Evolutionary conservation across 179 eudicot genomes (phyloP).

Genomic region (Spinacia oleracea): DNA sequence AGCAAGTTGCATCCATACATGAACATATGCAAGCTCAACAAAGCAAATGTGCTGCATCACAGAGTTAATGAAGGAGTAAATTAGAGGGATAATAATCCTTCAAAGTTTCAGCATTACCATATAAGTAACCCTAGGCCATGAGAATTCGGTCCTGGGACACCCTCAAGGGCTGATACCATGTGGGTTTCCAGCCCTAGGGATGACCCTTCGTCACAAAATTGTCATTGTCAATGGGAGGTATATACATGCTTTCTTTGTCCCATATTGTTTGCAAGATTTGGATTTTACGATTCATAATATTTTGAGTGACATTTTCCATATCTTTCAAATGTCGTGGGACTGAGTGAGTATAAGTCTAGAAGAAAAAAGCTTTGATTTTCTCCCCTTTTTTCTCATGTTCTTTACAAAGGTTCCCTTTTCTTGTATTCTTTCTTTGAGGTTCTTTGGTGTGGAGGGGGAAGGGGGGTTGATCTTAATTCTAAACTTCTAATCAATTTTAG

Average conservation of each 20-base stretch:
- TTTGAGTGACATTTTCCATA: not conserved
- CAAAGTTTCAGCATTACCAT: too few species aligned
- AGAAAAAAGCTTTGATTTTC: not conserved
- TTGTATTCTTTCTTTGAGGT: not conserved
- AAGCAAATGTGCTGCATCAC: constrained; percentile 84
- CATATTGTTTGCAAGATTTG: not conserved
- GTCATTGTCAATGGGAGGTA: not conserved
- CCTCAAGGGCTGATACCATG: not conserved
- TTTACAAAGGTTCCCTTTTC: not conserved
- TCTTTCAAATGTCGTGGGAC: not conserved
- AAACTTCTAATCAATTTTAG: too few species aligned
- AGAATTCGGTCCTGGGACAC: not conserved
- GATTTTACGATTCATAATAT: not conserved
- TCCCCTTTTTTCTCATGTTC: not conserved
- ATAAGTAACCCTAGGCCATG: not conserved
- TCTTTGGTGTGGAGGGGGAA: too few species aligned
- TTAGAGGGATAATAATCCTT: not conserved
- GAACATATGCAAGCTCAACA: constrained; percentile 87
- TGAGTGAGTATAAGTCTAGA: not conserved
- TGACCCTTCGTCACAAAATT: not conserved
- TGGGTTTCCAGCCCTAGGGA: not conserved
- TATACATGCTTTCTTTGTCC: not conserved
- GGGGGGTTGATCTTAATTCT: too few species aligned
- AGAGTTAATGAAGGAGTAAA: not conserved
- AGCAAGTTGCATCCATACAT: constrained; percentile 95